Conservation (phyloP, 2,329 filamentous ascomycete species). For the Fusarium sp. region DNA sequence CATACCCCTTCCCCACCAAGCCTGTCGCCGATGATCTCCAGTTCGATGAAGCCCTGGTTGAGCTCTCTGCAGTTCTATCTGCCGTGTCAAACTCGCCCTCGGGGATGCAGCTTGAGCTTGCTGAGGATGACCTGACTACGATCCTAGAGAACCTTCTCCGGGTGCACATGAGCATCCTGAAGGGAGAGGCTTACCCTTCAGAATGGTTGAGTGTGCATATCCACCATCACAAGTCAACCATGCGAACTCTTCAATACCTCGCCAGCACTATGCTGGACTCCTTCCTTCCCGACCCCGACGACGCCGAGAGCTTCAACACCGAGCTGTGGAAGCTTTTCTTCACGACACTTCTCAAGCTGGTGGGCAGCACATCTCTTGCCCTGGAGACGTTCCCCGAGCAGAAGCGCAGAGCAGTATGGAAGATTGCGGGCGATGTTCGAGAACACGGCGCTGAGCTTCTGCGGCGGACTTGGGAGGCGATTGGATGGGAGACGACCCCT, state of each 20-base stretch:
- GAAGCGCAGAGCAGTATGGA: conserved; percentile 96
- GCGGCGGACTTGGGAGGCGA: conserved; percentile 87
- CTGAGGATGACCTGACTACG: conserved; percentile 74
- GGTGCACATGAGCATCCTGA: conserved; percentile 87
- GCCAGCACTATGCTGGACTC: conserved; percentile 80
- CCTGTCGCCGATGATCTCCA: conserved; percentile 64
- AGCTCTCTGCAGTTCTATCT: conserved; percentile 86
- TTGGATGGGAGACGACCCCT: conserved; percentile 89
- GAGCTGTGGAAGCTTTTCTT: conserved; percentile 96
- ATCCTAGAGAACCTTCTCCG: conserved; percentile 81
- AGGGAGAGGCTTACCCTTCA: conserved; percentile 86
- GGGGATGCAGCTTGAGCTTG: conserved; percentile 77
- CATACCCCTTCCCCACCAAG: conserved; percentile 86
- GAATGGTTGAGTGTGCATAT: conserved; percentile 94
- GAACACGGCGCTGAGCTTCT: conserved; percentile 89
- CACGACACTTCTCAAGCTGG: conserved; percentile 83
- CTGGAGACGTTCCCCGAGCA: conserved; percentile 97
- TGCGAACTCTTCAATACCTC: conserved; percentile 84
- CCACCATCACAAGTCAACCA: conserved; percentile 88
- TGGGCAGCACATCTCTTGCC: conserved; percentile 86
- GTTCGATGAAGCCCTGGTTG: conserved; percentile 87
- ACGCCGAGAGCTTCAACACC: conserved; percentile 90
- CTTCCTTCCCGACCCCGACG: conserved; percentile 87
- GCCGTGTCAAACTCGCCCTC: conserved; percentile 75
- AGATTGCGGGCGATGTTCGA: conserved; percentile 95